Percentiles rank a stretch among this genome's conserved stretches.
Conservation (phyloP, 192 early-diverging fungal species). For the Coemansia sp. region DNA sequence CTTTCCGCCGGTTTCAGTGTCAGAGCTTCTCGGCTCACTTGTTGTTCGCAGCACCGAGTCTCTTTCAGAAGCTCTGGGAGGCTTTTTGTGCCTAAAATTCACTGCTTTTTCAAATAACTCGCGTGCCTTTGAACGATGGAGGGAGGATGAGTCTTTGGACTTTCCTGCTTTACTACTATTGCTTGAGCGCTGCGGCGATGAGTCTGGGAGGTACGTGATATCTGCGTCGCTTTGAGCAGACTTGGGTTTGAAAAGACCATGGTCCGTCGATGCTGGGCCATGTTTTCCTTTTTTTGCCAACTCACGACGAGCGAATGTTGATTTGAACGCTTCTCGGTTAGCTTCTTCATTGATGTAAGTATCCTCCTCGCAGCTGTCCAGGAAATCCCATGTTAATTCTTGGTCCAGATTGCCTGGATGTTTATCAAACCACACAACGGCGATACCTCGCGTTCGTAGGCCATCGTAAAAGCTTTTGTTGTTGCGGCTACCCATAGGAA, state of each 20-base stretch:
- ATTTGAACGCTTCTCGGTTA: neutral
- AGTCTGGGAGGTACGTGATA: neutral
- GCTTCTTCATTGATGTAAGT: neutral
- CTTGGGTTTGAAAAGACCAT: neutral
- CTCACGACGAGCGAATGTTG: neutral
- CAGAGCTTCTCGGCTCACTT: conserved; percentile 2
- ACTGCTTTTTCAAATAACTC: conserved; percentile 32
- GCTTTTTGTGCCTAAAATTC: conserved; percentile 8
- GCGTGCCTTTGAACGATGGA: conserved; percentile 13
- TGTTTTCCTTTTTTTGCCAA: neutral
- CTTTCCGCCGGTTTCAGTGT: neutral
- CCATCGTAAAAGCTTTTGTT: conserved; percentile 32
- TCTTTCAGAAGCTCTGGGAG: neutral
- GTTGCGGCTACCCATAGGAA: conserved; percentile 21
- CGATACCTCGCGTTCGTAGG: conserved; percentile 32
- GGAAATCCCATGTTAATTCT: conserved; percentile 34
- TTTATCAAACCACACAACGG: conserved; percentile 47
- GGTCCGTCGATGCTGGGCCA: neutral
- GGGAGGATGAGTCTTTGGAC: neutral
- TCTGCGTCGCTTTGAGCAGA: conserved; percentile 4
- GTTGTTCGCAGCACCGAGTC: neutral
- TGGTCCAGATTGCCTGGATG: conserved; percentile 26
- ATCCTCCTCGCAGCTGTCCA: conserved; percentile 15
- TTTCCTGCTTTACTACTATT: neutral
- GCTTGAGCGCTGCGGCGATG: neutral